These are phyloP conservation scores for Lactifluus piperatus DNA, from an alignment of 768 basidiomycete genomes.

Conservation along the genomic window DNA sequence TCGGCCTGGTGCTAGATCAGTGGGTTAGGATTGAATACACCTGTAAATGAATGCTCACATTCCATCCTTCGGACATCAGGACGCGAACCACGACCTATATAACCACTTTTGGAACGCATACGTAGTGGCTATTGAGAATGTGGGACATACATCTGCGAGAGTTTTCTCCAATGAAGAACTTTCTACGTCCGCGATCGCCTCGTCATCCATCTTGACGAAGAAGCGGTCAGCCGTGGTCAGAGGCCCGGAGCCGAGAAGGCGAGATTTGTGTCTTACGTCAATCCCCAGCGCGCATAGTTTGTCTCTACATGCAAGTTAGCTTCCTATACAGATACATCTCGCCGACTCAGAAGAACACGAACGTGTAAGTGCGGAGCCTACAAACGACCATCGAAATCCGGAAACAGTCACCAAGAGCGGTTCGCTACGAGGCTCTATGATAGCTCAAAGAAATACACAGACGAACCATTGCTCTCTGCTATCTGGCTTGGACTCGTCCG, in stretches of 20 bases:
- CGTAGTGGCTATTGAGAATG: not conserved
- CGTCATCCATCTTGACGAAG: not conserved
- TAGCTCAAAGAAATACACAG: not conserved
- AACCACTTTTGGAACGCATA: not conserved
- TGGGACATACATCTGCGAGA: constrained; percentile 2
- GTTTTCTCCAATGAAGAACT: not conserved
- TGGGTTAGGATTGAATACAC: not conserved
- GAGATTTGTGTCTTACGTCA: not conserved
- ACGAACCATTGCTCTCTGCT: constrained; percentile 6
- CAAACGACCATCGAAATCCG: not conserved
- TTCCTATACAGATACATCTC: not conserved
- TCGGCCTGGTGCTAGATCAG: not conserved
- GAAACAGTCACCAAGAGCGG: not conserved
- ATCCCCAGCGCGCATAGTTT: constrained; percentile 13
- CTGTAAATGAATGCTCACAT: not conserved
- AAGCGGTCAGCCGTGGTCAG: not conserved
- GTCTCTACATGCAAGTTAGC: not conserved
- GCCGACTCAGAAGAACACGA: not conserved
- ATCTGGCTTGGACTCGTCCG: constrained; percentile 6
- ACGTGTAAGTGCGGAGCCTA: constrained; percentile 13
- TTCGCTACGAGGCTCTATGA: not conserved
- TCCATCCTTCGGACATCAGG: constrained; percentile 4
- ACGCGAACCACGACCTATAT: not conserved
- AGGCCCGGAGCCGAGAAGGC: not conserved
- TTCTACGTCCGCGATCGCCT: not conserved